phyloP scores from a whole-genome alignment of 441 rosid genomes.

The Gossypium trilobum region DNA sequence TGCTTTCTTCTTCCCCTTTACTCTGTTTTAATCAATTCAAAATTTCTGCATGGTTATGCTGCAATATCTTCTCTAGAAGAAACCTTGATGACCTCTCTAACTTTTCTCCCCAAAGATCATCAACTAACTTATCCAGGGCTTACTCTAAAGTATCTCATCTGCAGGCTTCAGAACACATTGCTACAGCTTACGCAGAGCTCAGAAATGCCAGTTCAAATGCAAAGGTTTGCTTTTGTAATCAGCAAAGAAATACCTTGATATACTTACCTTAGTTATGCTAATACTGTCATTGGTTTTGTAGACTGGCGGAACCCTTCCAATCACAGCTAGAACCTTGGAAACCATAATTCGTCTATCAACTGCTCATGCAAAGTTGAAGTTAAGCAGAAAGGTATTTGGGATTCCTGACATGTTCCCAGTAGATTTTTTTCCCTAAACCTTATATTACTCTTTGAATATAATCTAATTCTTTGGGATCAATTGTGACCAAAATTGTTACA shows the following conservation, averaged over 20 bases:
- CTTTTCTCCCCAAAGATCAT: background rate
- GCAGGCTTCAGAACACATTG: conserved; percentile 87
- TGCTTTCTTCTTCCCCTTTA: background rate
- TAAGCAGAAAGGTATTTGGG: conserved; percentile 58
- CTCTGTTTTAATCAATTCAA: background rate
- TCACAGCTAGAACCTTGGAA: conserved; percentile 93
- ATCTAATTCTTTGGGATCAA: background rate
- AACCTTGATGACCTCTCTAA: background rate
- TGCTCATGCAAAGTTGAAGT: conserved; percentile 89
- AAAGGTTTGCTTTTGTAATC: conserved; percentile 43
- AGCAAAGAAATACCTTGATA: background rate
- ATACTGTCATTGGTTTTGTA: conserved; percentile 27
- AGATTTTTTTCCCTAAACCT: background rate
- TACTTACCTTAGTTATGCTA: background rate
- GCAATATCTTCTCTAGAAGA: background rate
- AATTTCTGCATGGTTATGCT: background rate
- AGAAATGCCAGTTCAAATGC: conserved; percentile 67
- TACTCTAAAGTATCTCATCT: conserved; percentile 10
- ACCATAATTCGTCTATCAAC: conserved; percentile 93
- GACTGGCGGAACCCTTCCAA: conserved; percentile 98
- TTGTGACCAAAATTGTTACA: background rate
- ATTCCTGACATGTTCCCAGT: background rate
- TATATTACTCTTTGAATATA: background rate
- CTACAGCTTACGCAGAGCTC: conserved; percentile 89
- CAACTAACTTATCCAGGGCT: background rate